Base-by-base conservation (phyloP, 2,329 filamentous ascomycete species). In the Colletotrichum falcatum region DNA sequence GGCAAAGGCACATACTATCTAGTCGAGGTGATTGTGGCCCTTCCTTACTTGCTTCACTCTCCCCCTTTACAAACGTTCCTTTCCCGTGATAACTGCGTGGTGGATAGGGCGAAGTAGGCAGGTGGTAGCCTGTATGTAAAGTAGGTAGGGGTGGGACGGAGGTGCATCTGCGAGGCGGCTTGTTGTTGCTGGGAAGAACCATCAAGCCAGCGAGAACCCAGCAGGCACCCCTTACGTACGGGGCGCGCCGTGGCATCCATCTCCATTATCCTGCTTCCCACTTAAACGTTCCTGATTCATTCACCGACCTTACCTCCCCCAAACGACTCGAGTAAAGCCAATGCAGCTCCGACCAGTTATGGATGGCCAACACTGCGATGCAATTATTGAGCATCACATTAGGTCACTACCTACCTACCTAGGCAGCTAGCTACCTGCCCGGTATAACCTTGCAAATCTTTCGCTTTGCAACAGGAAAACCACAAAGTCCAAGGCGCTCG, bases 171-270 rank as follows among this genome's bases (percentile, higher is more conserved):
- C 44, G 46, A 35, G 30, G 44, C 30, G 14, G 42, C 42, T n/a
- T 23, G 18, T 26, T 33, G 26, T 48, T 51, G 12, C 59, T 23
- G 56, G 66, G 63, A 44, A 55, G 16, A 61, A 65, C 66, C 63
- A 56, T 55, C 49, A 61, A 70, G 48, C 46, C 44, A 35, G 37
- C 54, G 28, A 37, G 60, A 28, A 58, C 30, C 30, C 35, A 35
- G 39, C 64, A 46, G 33, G 56, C 63, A 62, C 56, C 44, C 63
- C 66, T 58, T 67, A 70, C 44, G 64, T 58, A 70, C 42, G 51
- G 58, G 63, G 56, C 51, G 51, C 56, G 33, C 58, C 18, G 58
- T 44, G 16, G 37, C 23, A 66, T 44, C 6, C 35, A 8, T 39
- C 20, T n/a, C 20, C 33, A 35, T 39, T 16, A 33, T 16, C 33